Conservation (phyloP, 1,284 basidiomycete species). For the Boletus hoseneyae region DNA sequence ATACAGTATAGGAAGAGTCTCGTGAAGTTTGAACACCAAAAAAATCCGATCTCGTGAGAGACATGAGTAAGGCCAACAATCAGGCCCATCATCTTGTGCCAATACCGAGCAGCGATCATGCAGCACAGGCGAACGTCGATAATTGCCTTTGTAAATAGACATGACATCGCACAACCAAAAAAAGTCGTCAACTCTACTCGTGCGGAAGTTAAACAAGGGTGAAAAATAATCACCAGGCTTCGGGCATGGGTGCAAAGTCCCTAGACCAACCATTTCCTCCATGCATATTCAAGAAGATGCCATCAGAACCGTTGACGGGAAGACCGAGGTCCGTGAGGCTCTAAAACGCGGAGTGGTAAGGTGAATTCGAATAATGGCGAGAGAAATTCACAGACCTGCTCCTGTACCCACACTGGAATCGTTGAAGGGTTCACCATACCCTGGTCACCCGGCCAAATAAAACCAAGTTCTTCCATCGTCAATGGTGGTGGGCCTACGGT, state of each 20-base stretch:
- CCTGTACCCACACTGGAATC: conserved; percentile 79
- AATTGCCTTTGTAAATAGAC: conserved; percentile 24
- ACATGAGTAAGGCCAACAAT: not conserved
- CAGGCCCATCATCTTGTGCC: conserved; percentile 1
- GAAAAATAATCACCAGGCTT: conserved; percentile 62
- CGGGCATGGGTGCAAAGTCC: conserved; percentile 71
- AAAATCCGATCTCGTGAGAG: conserved; percentile 3
- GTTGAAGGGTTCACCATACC: conserved; percentile 74
- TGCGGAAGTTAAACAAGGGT: conserved; percentile 18
- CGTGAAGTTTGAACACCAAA: not conserved
- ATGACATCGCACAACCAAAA: conserved; percentile 19
- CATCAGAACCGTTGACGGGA: conserved; percentile 86
- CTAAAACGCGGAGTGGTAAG: conserved; percentile 38
- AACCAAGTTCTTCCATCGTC: conserved; percentile 79
- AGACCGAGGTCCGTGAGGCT: conserved; percentile 83
- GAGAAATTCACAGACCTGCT: conserved; percentile 51
- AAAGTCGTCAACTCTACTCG: conserved; percentile 24
- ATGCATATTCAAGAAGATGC: conserved; percentile 77
- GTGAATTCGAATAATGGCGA: not conserved
- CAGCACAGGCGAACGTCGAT: conserved; percentile 16
- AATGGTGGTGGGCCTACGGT: conserved; percentile 56
- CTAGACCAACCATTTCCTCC: conserved; percentile 69
- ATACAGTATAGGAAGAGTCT: conserved; percentile 7
- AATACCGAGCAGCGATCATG: conserved; percentile 13
- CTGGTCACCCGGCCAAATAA: conserved; percentile 71